phyloP scores from a whole-genome alignment of 495 filamentous ascomycete species.

The Xylaria sp. region DNA sequence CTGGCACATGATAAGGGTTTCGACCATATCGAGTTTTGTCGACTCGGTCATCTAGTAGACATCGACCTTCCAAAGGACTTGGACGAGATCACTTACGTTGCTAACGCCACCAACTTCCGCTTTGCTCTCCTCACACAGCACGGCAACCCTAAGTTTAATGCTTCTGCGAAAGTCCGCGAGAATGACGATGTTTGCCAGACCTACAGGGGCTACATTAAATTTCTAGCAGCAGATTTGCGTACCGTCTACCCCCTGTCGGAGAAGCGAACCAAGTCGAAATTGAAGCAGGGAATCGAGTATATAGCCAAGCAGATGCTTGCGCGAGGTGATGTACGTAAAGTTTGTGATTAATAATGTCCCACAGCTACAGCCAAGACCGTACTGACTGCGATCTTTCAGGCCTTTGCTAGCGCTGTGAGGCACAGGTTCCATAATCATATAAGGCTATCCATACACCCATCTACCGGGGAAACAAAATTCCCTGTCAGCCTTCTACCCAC shows the following conservation, averaged over 20 bases:
- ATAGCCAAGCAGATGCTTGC: background rate
- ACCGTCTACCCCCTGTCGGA: background rate
- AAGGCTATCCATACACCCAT: background rate
- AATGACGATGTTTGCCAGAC: background rate
- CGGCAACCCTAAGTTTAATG: background rate
- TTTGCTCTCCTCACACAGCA: background rate
- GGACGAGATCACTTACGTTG: background rate
- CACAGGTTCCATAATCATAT: background rate
- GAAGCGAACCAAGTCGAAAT: background rate
- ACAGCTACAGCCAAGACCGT: no score
- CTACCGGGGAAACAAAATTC: background rate
- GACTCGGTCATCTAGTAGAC: background rate
- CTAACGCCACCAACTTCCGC: background rate
- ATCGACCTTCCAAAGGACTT: background rate
- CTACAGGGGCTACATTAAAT: background rate
- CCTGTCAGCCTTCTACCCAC: background rate
- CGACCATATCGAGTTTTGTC: background rate
- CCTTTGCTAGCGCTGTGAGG: background rate
- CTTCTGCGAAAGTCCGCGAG: background rate
- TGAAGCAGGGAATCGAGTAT: background rate
- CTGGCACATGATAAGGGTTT: background rate
- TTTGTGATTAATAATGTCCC: no score
- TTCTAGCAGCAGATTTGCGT: background rate
- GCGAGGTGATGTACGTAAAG: background rate
- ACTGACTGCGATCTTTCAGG: no score